These are phyloP conservation scores for Vishniacozyma victoriae DNA, from an alignment of 768 basidiomycete genomes.

Conservation along the genomic window DNA sequence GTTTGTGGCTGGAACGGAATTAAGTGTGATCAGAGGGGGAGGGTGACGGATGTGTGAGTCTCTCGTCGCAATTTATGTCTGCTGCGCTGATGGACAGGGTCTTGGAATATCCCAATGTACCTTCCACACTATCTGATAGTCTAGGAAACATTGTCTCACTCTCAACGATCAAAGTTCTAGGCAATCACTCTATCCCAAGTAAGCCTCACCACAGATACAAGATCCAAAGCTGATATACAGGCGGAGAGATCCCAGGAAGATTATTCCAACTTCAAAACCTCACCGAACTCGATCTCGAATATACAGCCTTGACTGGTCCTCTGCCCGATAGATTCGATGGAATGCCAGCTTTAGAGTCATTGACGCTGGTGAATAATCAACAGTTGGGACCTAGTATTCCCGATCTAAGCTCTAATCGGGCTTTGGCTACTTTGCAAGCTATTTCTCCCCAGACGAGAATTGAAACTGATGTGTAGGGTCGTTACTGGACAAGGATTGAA, in stretches of 20 bases:
- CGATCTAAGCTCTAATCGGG: conserved; percentile 13
- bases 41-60: conserved; percentile 39
- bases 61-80: too few relatives aligned
- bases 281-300: conserved; percentile 37
- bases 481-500: conserved; percentile 42
- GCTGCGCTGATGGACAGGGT: conserved; percentile 2
- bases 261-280: conserved; percentile 36
- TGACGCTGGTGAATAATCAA: conserved; percentile 41
- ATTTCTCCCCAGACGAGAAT: neutral
- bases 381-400: conserved; percentile 42
- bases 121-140: conserved; percentile 26
- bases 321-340: conserved; percentile 21
- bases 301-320: conserved; percentile 39
- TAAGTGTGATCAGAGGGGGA: conserved; percentile 36
- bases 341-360: conserved; percentile 23
- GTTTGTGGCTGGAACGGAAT: conserved; percentile 46
- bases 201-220: too few relatives aligned
- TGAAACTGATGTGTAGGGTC: conserved; percentile 23
- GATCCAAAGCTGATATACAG: too few relatives aligned
- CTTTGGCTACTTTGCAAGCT: conserved; percentile 39
- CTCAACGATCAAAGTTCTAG: conserved; percentile 34
- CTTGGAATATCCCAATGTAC: conserved; percentile 43
- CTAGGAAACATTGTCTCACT: conserved; percentile 41
- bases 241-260: too few relatives aligned
- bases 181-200: conserved; percentile 43